Evolutionary conservation across 306 rosid genomes (phyloP), one percentile per base, ranked within the genome.

Genomic region (Inga laurina): DNA sequence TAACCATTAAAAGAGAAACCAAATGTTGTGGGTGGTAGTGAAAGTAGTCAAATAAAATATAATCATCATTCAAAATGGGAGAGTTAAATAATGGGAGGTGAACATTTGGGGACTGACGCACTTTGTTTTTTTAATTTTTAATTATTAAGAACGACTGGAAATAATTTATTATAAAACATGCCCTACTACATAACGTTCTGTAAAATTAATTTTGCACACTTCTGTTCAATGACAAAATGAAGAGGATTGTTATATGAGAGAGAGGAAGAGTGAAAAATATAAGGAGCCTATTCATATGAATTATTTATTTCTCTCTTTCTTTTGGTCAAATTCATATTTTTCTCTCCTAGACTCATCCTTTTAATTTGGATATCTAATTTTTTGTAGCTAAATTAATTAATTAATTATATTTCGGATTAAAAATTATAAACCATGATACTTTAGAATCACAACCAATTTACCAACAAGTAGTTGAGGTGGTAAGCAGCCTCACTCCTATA

Each of bases 41-140:
- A 78, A 80, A 62, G 49, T 48, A 39, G 54, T 67, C 54, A 79
- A 74, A 70, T 81, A 67, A 48, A 75, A n/a, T 8, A 12, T 71
- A 51, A 37, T 49, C 68, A 68, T 43, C 5, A 19, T 32, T 51
- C 5, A 51, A 64, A 30, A 30, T 19, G 64, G 79, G 49, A 59
- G 62, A 41, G 83, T 77, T 48, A 56, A 24, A 27, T 49, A 37
- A 35, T 72, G 15, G 67, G 75, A 34, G 44, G 7, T 3, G 21
- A 13, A 27, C 52, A 46, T 5, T 22, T 41, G 21, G 62, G 72
- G 45, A 62, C 16, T 44, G 32, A 48, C 11, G 49, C 72, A 44
- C 24, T n/a, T 69, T 21, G 68, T 52, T 66, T 49, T 3, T 15
- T 32, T 0, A 8, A n/a, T 7, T 18, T 16, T 5, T 59, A n/a